Evolutionary conservation across 129 eudicot species (phyloP).

Genomic region (Ambrosia artemisiifolia): DNA sequence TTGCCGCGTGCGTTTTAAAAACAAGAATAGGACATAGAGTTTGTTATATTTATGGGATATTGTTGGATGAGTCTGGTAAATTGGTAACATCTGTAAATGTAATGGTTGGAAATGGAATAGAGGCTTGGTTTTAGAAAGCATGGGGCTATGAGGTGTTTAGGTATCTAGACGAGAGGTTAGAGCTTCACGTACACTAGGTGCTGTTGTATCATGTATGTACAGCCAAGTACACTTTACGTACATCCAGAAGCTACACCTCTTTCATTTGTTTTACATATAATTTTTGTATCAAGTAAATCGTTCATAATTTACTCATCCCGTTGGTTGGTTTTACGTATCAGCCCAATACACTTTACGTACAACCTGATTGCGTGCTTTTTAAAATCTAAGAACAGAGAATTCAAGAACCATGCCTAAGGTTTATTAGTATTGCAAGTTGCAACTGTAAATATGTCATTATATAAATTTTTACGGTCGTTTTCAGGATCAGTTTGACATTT

Average conservation of each 20-base stretch:
- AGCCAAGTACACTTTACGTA: too few species aligned
- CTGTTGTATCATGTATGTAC: too few species aligned
- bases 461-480: conserved; percentile 12
- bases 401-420: too few species aligned
- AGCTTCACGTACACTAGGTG: too few species aligned
- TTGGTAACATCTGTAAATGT: neutral
- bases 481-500: conserved; percentile 82
- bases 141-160: too few species aligned
- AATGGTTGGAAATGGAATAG: neutral
- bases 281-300: neutral
- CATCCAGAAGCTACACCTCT: neutral
- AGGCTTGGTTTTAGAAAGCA: neutral
- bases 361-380: too few species aligned
- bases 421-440: too few species aligned
- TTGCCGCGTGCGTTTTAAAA: too few species aligned
- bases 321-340: neutral
- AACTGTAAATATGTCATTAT: neutral
- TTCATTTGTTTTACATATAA: neutral
- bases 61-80: neutral
- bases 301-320: neutral
- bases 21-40: too few species aligned
- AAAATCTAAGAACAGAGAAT: too few species aligned
- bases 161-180: too few species aligned
- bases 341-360: too few species aligned
- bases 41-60: neutral